Evolutionary conservation across 148 eudicot species (phyloP).

Genomic region (Rhododendron ferrugineum): DNA sequence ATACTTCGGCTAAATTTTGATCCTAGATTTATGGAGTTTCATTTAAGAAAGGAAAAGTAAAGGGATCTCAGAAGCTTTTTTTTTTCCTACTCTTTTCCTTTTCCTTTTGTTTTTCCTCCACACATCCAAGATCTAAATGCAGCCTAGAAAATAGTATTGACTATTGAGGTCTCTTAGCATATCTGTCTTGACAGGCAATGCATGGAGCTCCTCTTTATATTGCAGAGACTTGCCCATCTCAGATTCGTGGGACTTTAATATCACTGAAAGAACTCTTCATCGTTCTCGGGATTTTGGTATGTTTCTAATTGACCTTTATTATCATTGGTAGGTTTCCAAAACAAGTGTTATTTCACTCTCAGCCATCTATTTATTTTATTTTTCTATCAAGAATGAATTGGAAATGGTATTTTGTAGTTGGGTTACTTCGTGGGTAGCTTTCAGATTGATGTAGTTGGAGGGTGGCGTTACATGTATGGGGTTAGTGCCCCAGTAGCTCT

Average conservation of each 20-base stretch:
- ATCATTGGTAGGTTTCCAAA: not conserved
- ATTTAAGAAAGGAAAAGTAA: not conserved
- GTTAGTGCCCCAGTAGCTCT: slow-evolving; percentile 68
- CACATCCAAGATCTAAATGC: not conserved
- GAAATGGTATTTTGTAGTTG: slow-evolving; percentile 41
- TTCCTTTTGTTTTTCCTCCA: not conserved
- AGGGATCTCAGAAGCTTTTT: not conserved
- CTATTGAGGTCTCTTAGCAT: slow-evolving; percentile 2
- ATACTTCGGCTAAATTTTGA: not conserved
- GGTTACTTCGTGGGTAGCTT: slow-evolving; percentile 87
- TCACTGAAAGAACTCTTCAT: slow-evolving; percentile 85
- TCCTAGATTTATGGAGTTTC: not conserved
- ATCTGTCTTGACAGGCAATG: slow-evolving; percentile 69
- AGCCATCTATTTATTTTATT: not conserved
- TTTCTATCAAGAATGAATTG: not conserved
- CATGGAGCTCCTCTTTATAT: slow-evolving; percentile 99
- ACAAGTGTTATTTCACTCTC: not conserved
- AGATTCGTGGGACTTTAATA: slow-evolving; percentile 88
- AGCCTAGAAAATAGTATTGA: slow-evolving; percentile 2
- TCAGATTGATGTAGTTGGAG: slow-evolving; percentile 69
- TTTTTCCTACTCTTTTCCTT: not conserved
- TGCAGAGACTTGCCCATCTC: slow-evolving; percentile 97
- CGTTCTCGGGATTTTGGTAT: slow-evolving; percentile 90
- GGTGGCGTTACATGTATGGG: slow-evolving; percentile 99
- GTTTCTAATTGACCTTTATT: not conserved